phyloP scores from a whole-genome alignment of 2,329 filamentous ascomycete genomes.

The Fusarium buharicum region DNA sequence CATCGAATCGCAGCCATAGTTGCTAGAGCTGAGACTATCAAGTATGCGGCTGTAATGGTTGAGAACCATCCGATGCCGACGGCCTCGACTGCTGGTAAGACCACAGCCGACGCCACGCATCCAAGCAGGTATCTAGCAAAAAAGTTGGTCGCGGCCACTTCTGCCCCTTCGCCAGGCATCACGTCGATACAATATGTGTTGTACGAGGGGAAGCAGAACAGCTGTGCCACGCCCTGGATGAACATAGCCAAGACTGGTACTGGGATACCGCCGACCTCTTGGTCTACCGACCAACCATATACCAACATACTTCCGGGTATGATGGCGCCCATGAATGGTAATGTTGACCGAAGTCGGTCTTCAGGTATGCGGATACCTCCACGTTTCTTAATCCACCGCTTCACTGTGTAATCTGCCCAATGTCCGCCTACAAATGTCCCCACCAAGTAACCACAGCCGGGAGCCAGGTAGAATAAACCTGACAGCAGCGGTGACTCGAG shows the following conservation, averaged over 20 bases:
- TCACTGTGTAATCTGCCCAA: slow-evolving; percentile 74
- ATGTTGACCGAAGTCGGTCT: slow-evolving; percentile 70
- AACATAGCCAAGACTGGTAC: slow-evolving; percentile 79
- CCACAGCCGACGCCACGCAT: slow-evolving; percentile 74
- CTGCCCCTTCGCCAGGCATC: slow-evolving; percentile 73
- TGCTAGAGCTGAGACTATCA: slow-evolving; percentile 52
- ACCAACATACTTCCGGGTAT: slow-evolving; percentile 73
- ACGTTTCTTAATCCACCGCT: slow-evolving; percentile 69
- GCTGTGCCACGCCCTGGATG: slow-evolving; percentile 76
- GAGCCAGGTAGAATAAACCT: slow-evolving; percentile 79
- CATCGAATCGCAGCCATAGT: slow-evolving; percentile 53
- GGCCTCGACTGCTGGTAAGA: slow-evolving; percentile 76
- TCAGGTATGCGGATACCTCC: slow-evolving; percentile 71
- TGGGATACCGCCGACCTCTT: slow-evolving; percentile 61
- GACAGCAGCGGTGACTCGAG: slow-evolving; percentile 73
- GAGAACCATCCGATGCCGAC: slow-evolving; percentile 87
- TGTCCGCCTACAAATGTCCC: slow-evolving; percentile 78
- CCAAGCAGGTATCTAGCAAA: slow-evolving; percentile 80
- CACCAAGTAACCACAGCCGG: slow-evolving; percentile 74
- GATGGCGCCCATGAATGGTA: slow-evolving; percentile 66
- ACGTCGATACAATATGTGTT: slow-evolving; percentile 88
- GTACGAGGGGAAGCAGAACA: slow-evolving; percentile 79
- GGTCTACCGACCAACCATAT: slow-evolving; percentile 65
- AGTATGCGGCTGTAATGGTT: slow-evolving; percentile 64
- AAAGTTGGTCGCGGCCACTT: slow-evolving; percentile 85